Evolutionary conservation across 2,329 filamentous ascomycete genomes (phyloP).

Genomic region (Tolypocladium tropicale): DNA sequence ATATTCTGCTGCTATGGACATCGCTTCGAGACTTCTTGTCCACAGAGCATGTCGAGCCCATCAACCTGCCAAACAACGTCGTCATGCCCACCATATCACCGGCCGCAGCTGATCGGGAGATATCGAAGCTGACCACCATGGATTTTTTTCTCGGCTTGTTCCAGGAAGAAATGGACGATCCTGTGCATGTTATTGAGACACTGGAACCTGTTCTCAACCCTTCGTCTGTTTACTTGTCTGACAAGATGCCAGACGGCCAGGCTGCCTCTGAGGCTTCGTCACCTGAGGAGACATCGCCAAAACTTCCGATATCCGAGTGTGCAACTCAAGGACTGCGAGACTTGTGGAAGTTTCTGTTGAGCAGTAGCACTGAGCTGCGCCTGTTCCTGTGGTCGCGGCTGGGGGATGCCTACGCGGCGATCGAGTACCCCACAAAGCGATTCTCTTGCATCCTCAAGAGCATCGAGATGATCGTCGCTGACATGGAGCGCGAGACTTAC

Average conservation of each 20-base stretch:
- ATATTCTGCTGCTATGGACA: conserved; percentile 48
- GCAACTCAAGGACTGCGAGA: conserved; percentile 55
- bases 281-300: conserved; percentile 1
- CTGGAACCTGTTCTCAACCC: conserved; percentile 86
- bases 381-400: conserved; percentile 85
- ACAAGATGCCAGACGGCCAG: conserved; percentile 6
- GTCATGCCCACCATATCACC: conserved; percentile 81
- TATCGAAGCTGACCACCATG: conserved; percentile 87
- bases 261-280: conserved; percentile 8
- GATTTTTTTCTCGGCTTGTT: conserved; percentile 93
- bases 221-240: conserved; percentile 36
- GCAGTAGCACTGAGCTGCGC: conserved; percentile 71
- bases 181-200: conserved; percentile 78
- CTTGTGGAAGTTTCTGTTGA: conserved; percentile 75
- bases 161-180: conserved; percentile 69
- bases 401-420: conserved; percentile 77
- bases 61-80: conserved; percentile 70
- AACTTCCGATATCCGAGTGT: conserved; percentile 37
- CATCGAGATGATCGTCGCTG: conserved; percentile 68
- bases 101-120: conserved; percentile 77
- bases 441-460: conserved; percentile 79
- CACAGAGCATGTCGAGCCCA: conserved; percentile 29
- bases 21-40: conserved; percentile 43
- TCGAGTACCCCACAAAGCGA: conserved; percentile 78
- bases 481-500: conserved; percentile 53